Evolutionary conservation across 2,329 filamentous ascomycete species (phyloP), one percentile per base, ranked within the genome.

Genomic region (Fusarium clavum): DNA sequence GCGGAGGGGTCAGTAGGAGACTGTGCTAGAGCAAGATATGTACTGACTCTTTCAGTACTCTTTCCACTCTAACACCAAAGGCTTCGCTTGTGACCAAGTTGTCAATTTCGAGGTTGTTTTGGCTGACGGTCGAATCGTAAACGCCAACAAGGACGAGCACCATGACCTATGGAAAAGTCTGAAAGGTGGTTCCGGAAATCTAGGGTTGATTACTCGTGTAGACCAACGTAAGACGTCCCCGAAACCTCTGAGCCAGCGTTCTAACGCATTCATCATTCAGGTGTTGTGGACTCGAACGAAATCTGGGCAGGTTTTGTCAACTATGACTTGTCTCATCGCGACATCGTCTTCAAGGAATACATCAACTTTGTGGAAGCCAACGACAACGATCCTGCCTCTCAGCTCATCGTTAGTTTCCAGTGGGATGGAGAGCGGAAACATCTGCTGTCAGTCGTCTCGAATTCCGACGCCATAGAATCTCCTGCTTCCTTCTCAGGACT

Each of bases 1-100:
- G 45, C 5, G 45, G 45, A 29, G 25, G 25, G 18, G 45, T 47
- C 12, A 47, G 25, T 30, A 10, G 14, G 6, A 27, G 10, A 0
- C 10, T 11, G 5, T 6, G 0, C 25, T 29, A 6, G 14, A 29
- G 6, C 2, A 14, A 29, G 2, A 29, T 20, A 3, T 1, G 5
- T 7, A 10, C 45, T 47, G 8, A 47, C 9, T 20, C 10, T 14
- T 12, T 0, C 18, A 47, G 25, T 47, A 47, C 5, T 47, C 45
- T 16, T 47, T 47, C 5, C 45, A 47, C 12, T 29, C 25, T 5
- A 47, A 30, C 13, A n/a, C 18, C 12, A 18, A n/a, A 10, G 45
- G 25, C 18, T 47, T 30, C 16, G 18, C 8, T 20, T 47, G 45
- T 3, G 29, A 29, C 7, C 45, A 47, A 16, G 45, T 47, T 13